These are phyloP conservation scores for Kingdonia uniflora DNA, from an alignment of 164 flowering plant species.

Conservation along the genomic window DNA sequence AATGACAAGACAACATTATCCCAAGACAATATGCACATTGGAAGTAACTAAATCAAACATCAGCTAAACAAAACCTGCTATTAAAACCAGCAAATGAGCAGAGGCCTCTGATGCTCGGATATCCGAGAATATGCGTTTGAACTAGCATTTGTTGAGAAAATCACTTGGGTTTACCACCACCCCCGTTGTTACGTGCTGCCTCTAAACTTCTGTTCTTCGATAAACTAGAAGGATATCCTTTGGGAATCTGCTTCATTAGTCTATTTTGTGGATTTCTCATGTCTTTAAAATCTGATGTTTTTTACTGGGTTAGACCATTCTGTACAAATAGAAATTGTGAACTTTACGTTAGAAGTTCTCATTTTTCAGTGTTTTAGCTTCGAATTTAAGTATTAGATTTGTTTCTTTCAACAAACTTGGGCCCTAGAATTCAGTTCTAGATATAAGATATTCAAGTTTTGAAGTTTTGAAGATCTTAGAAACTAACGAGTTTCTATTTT, in stretches of 20 bases:
- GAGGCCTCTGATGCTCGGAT: conserved; percentile 8
- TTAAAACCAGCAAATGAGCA: conserved; percentile 3
- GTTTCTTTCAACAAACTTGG: too few species aligned
- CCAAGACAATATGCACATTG: conserved; percentile 5
- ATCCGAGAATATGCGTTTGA: conserved; percentile 31
- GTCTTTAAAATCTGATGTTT: background rate
- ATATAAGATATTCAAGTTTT: too few species aligned
- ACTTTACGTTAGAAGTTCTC: too few species aligned
- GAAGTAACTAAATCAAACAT: conserved; percentile 8
- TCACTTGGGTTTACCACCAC: conserved; percentile 19
- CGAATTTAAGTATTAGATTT: too few species aligned
- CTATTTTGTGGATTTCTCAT: background rate
- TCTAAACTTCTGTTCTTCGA: background rate
- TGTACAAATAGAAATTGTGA: background rate
- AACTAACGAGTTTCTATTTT: too few species aligned
- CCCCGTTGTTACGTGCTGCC: background rate
- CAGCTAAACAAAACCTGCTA: background rate
- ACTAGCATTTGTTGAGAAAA: conserved; percentile 14
- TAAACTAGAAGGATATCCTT: background rate
- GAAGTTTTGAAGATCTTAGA: too few species aligned
- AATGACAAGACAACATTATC: conserved; percentile 3
- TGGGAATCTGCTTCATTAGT: background rate
- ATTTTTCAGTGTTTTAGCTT: background rate
- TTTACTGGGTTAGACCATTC: background rate
- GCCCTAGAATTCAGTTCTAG: too few species aligned